Conservation (phyloP, 169 alveolate genomes). For the Toxoplasma gondii region DNA sequence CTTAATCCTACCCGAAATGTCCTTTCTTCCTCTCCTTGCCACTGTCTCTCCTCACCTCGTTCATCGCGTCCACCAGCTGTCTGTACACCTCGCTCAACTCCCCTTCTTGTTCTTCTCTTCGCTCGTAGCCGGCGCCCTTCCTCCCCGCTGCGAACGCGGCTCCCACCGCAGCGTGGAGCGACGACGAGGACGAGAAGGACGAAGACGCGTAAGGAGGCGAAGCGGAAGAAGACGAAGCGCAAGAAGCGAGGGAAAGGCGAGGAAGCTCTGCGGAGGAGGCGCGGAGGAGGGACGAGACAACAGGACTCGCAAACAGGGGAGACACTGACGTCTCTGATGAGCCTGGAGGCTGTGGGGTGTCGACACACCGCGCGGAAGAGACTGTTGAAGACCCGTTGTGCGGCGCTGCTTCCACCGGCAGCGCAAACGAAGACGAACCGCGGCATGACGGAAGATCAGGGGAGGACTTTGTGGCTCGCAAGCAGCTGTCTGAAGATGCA, state of each 20-base stretch:
- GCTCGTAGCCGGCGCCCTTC: slow-evolving; percentile 1
- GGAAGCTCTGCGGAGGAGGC: not conserved
- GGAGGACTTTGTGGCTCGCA: too few relatives aligned
- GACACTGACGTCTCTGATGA: too few relatives aligned
- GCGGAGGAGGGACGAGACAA: not conserved
- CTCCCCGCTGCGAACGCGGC: not conserved
- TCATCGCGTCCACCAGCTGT: not conserved
- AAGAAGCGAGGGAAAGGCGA: too few relatives aligned
- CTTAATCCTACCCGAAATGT: too few relatives aligned
- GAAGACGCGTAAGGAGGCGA: not conserved
- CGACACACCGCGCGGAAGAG: too few relatives aligned
- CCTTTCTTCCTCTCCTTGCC: not conserved
- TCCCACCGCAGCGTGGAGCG: not conserved
- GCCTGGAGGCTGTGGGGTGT: too few relatives aligned
- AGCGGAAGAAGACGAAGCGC: not conserved
- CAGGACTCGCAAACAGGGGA: too few relatives aligned
- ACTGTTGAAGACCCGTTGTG: too few relatives aligned
- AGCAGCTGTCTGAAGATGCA: too few relatives aligned
- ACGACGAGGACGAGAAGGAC: not conserved
- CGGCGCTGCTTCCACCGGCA: too few relatives aligned
- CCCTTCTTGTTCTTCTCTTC: slow-evolving; percentile 5
- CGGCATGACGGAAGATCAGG: too few relatives aligned
- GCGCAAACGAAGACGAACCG: too few relatives aligned
- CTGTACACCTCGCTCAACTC: not conserved
- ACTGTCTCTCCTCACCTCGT: not conserved